phyloP scores from a whole-genome alignment of 2,329 filamentous ascomycete species.

The Elsinoe arachidis region DNA sequence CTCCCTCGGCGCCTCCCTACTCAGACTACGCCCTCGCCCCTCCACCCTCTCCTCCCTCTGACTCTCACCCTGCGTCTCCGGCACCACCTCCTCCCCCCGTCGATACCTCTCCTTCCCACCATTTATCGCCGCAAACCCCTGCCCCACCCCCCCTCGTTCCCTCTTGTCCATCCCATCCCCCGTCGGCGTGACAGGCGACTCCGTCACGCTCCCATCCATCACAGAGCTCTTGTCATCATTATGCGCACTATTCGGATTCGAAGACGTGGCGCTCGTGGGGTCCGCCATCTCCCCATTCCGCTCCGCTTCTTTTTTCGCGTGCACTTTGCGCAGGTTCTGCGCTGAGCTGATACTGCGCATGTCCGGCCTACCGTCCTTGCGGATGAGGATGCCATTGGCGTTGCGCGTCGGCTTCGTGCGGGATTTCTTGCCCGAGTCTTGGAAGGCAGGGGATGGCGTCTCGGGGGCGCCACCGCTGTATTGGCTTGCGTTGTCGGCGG shows the following conservation, averaged over 20 bases:
- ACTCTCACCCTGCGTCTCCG: neutral
- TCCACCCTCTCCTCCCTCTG: neutral
- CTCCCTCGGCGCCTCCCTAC: neutral
- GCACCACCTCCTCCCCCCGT: neutral
- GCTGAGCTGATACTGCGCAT: slow-evolving; percentile 45
- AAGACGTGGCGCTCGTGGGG: neutral
- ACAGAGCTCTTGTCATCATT: slow-evolving; percentile 7
- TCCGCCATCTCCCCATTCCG: slow-evolving; percentile 20
- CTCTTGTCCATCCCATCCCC: neutral
- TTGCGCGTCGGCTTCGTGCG: slow-evolving; percentile 44
- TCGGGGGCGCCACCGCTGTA: slow-evolving; percentile 14
- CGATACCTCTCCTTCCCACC: neutral
- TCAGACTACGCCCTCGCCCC: neutral
- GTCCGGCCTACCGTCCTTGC: slow-evolving; percentile 44
- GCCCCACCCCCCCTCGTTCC: neutral
- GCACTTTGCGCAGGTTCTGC: slow-evolving; percentile 44
- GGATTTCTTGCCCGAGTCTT: slow-evolving; percentile 33
- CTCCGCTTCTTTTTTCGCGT: slow-evolving; percentile 40
- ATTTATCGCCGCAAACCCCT: neutral
- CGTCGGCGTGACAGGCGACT: slow-evolving; percentile 3
- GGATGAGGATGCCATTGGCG: slow-evolving; percentile 42
- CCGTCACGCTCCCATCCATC: neutral
- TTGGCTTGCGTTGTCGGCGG: neutral
- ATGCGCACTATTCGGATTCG: neutral
- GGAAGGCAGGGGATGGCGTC: slow-evolving; percentile 5